Evolutionary conservation across 1,284 basidiomycete species (phyloP), one percentile per base, ranked within the genome.

Genomic region (Irpex sp.): DNA sequence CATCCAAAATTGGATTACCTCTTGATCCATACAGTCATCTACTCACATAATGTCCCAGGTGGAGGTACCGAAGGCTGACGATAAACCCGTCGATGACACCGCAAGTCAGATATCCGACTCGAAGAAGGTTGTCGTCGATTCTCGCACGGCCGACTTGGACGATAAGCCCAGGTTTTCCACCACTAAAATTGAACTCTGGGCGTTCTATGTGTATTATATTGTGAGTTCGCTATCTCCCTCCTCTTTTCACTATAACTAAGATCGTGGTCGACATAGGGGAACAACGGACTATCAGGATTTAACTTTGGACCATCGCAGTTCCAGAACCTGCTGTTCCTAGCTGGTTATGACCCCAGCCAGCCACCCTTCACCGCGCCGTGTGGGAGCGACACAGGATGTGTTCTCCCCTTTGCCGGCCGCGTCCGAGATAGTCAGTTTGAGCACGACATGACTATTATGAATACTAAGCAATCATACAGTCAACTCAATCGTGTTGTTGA

Each of bases 281-380:
- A 91, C 68, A 89, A 84, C 56, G 90, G 90, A 1, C 76, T 90
- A 21, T 82, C 86, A 1, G 87, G 86, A 4, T 91, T 91, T 79
- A 90, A 90, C 69, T 90, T 87, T 74, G 89, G 88, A 5, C 89
- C 88, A 1, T 88, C 86, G 8, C 88, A 90, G 68, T 90, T 90
- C 71, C 89, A 92, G 72, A 92, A 92, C 71, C 74, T 91, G 57
- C 79, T 92, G 46, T 90, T 82, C 70, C 77, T 89, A 5, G 87
- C 88, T 9, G 89, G 88, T 1, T 89, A 88, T 65, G 87, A 90
- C 68, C 86, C 87, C 1, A 79, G 78, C 35, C 73, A 83, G 46
- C 79, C 83, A 5, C 81, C 84, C 0, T 89, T 85, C 65, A 74
- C 80, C 3, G 73, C 75, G 4, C 72, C 83, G 1, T 90, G 88